These are phyloP conservation scores for Mrakia hoshinonis DNA, from an alignment of 768 basidiomycete species.

Conservation along the genomic window DNA sequence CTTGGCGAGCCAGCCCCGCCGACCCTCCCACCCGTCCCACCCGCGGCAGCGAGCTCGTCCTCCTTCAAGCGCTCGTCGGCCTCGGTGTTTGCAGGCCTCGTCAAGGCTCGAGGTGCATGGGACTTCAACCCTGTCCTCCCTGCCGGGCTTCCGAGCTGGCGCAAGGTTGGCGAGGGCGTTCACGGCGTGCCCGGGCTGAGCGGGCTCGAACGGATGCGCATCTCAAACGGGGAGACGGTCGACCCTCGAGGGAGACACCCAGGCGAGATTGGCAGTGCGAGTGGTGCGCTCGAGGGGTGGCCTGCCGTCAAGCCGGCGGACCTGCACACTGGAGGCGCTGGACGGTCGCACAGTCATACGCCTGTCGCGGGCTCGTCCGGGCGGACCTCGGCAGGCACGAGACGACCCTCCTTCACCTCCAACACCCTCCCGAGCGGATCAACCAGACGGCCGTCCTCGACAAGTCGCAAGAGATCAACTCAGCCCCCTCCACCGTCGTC, in stretches of 20 bases:
- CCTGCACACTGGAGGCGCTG: not conserved
- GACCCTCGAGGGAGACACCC: not conserved
- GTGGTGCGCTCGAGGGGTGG: not conserved
- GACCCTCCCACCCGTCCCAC: not conserved
- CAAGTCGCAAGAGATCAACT: not conserved
- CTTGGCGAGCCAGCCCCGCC: constrained; percentile 9
- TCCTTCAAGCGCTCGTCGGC: not conserved
- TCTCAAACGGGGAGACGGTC: not conserved
- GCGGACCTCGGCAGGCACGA: not conserved
- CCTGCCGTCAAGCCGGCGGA: not conserved
- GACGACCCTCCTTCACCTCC: not conserved
- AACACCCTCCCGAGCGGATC: not conserved
- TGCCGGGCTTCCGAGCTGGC: constrained; percentile 15
- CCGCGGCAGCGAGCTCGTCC: not conserved
- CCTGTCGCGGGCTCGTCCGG: not conserved
- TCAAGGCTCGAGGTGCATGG: constrained; percentile 21
- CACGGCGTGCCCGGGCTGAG: not conserved
- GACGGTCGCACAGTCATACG: not conserved
- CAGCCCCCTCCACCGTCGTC: not conserved
- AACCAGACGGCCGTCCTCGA: not conserved
- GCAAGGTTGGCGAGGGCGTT: constrained; percentile 4
- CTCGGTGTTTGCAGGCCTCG: constrained; percentile 18
- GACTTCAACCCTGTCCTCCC: constrained; percentile 28
- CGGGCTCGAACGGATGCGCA: not conserved
- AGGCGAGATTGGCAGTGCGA: not conserved